These are phyloP conservation scores for Trichoderma polysporum DNA, from an alignment of 2,329 filamentous ascomycete species.

Conservation along the genomic window DNA sequence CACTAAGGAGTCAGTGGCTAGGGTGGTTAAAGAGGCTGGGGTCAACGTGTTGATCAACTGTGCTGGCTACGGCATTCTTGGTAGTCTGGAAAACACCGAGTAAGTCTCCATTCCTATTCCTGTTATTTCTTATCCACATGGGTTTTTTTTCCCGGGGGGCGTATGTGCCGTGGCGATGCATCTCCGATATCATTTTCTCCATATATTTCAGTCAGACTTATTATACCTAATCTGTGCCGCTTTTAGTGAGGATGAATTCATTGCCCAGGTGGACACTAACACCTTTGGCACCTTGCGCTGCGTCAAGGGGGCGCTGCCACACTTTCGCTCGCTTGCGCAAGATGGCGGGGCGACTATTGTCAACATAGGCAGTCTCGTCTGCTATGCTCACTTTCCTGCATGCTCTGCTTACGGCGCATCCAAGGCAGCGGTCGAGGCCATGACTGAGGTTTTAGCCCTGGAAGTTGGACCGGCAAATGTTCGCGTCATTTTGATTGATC, in stretches of 20 bases:
- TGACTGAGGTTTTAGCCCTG: neutral
- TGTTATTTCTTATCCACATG: too few species aligned
- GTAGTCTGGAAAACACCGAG: neutral
- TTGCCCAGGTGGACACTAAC: neutral
- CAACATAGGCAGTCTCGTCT: neutral
- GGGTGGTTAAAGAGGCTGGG: neutral
- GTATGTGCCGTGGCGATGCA: too few species aligned
- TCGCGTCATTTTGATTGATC: neutral
- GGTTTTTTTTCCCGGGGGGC: too few species aligned
- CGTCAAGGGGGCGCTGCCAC: neutral
- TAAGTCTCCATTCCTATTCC: neutral
- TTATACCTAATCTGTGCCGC: neutral
- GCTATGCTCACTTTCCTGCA: neutral
- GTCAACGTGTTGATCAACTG: neutral
- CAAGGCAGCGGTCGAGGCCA: neutral
- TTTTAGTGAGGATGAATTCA: neutral
- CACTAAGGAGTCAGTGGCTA: neutral
- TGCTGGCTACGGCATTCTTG: neutral
- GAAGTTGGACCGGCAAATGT: neutral
- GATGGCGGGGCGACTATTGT: neutral
- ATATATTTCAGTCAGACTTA: too few species aligned
- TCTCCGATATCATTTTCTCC: too few species aligned
- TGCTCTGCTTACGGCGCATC: neutral
- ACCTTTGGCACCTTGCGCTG: neutral
- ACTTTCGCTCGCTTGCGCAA: neutral